Percentiles rank a stretch among this genome's conserved stretches.
These are phyloP conservation scores for Moricandia moricandioides DNA, from an alignment of 345 rosid species.

Conservation along the genomic window DNA sequence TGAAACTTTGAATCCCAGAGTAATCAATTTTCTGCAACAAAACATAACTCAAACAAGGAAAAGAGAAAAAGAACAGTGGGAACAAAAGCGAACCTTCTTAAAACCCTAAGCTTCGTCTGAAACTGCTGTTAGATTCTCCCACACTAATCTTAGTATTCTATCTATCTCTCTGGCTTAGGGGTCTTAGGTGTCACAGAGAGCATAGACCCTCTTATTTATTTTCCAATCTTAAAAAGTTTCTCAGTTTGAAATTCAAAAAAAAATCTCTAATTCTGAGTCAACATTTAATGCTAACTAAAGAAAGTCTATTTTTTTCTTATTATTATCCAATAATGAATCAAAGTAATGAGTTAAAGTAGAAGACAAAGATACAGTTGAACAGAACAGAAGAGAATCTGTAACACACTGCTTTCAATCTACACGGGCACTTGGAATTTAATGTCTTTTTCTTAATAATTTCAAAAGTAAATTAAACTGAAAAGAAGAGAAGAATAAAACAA, in stretches of 20 bases:
- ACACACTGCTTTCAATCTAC: conserved; percentile 35
- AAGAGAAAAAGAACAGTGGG: conserved; percentile 6
- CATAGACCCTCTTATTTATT: conserved; percentile 3
- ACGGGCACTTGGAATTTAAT: conserved; percentile 31
- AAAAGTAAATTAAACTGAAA: conserved; percentile 19
- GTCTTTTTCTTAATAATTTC: conserved; percentile 22
- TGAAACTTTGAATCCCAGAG: neutral
- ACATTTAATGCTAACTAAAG: conserved; percentile 27
- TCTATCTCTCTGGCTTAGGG: neutral
- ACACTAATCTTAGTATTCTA: neutral
- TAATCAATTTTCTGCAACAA: neutral
- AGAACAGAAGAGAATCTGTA: conserved; percentile 38
- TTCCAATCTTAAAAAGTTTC: conserved; percentile 30
- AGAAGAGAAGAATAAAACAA: conserved; percentile 11
- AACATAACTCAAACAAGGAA: neutral
- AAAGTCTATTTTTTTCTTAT: neutral
- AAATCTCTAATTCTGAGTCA: conserved; percentile 12
- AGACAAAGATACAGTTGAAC: conserved; percentile 47
- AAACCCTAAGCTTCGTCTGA: conserved; percentile 20
- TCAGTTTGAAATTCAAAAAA: conserved; percentile 40
- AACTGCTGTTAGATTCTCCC: conserved; percentile 19
- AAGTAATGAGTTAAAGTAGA: conserved; percentile 23
- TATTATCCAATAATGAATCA: conserved; percentile 19
- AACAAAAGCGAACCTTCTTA: conserved; percentile 30
- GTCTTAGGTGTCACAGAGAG: conserved; percentile 16